Evolutionary conservation across 1,284 basidiomycete genomes (phyloP).

Genomic region (Rhodotorula sp.): DNA sequence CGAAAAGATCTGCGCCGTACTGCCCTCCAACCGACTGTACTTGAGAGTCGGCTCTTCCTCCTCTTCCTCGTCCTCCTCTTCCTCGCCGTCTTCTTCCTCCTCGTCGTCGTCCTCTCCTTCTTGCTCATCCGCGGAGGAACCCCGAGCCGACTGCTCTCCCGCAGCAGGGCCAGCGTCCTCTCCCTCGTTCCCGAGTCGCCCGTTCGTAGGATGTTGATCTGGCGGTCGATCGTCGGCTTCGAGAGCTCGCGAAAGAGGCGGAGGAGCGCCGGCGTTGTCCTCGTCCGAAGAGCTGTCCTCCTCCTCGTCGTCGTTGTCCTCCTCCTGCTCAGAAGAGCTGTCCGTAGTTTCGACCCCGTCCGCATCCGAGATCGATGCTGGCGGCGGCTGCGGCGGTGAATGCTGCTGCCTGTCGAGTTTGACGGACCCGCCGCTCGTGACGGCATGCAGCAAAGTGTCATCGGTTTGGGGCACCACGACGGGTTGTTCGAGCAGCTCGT

Average conservation of each 20-base stretch:
- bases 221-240: neutral
- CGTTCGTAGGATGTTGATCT: neutral
- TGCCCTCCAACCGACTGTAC: slow-evolving; percentile 74
- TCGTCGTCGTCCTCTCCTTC: slow-evolving; percentile 64
- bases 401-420: neutral
- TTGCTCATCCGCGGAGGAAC: neutral
- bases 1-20: slow-evolving; percentile 73
- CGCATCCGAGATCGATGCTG: neutral
- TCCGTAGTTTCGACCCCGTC: neutral
- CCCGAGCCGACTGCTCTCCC: slow-evolving; percentile 23
- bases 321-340: neutral
- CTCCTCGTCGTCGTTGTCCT: neutral
- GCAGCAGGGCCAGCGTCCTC: neutral
- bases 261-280: neutral
- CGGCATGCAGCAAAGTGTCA: neutral
- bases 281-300: neutral
- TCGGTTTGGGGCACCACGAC: neutral
- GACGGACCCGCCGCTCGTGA: neutral
- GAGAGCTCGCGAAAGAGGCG: too few species aligned
- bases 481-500: neutral
- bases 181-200: slow-evolving; percentile 9
- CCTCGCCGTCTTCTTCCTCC: slow-evolving; percentile 22
- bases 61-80: slow-evolving; percentile 35
- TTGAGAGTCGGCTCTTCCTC: slow-evolving; percentile 64
- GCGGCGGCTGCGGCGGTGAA: neutral